Conservation (phyloP, 768 basidiomycete species). For the Albatrellus ellisii region DNA sequence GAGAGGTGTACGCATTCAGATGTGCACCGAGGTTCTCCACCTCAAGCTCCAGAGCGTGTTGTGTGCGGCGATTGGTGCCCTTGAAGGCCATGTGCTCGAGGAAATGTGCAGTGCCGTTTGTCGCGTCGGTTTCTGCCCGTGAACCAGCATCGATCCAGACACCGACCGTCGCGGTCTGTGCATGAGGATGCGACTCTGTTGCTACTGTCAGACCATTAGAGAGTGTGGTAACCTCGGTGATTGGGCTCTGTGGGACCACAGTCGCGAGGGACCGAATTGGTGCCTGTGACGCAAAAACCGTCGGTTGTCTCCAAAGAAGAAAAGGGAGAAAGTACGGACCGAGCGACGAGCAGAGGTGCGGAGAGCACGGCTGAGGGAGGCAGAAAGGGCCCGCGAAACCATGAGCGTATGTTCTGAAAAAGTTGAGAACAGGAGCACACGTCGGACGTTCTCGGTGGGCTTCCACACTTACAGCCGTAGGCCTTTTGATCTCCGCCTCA, state of each 20-base stretch:
- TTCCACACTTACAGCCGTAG: slow-evolving; percentile 15
- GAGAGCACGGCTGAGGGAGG: slow-evolving; percentile 29
- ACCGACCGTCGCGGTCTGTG: slow-evolving; percentile 96
- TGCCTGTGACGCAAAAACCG: slow-evolving; percentile 23
- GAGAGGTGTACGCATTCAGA: slow-evolving; percentile 94
- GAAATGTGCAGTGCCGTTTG: slow-evolving; percentile 96
- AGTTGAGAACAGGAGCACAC: slow-evolving; percentile 18
- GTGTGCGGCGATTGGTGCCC: slow-evolving; percentile 80
- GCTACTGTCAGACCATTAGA: slow-evolving; percentile 93
- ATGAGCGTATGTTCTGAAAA: slow-evolving; percentile 22
- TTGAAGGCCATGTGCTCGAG: slow-evolving; percentile 99
- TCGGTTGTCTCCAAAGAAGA: slow-evolving; percentile 3
- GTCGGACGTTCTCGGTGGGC: slow-evolving; percentile 16
- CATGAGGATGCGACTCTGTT: slow-evolving; percentile 79
- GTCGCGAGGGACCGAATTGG: slow-evolving; percentile 65
- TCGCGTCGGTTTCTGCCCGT: slow-evolving; percentile 89
- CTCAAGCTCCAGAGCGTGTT: slow-evolving; percentile 87
- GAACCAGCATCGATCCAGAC: slow-evolving; percentile 99
- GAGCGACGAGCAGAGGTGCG: slow-evolving; percentile 25
- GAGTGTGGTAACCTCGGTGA: slow-evolving; percentile 86
- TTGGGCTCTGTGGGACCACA: slow-evolving; percentile 49
- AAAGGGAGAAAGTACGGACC: slow-evolving; percentile 18
- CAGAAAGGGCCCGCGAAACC: slow-evolving; percentile 32
- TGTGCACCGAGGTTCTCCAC: slow-evolving; percentile 98
- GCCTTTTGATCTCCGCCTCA: no score